Evolutionary conservation across 352 stramenopile species (phyloP), one percentile per base, ranked within the genome.

Genomic region (Phytopythium delawarense): DNA sequence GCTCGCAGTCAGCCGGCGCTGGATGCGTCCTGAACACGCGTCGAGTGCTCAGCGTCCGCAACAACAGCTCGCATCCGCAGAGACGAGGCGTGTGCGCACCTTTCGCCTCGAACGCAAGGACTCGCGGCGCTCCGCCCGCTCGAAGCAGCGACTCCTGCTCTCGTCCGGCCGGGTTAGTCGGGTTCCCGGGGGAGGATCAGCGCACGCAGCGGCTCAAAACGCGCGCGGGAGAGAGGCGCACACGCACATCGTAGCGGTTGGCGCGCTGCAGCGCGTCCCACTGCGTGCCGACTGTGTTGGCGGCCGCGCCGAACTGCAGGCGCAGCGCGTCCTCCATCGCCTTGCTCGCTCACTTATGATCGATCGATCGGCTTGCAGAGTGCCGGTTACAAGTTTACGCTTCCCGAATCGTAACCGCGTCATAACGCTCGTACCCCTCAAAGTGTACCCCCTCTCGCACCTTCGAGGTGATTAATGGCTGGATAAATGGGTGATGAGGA

Each of bases 71-170:
- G 6, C 21, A 16, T 18, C 21, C n/a, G n/a, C 21, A 15, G 0
- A 39, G 13, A 7, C 13, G 28, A 23, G 48, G 1, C 35, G 35
- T 15, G 48, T 1, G 70, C 62, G 28, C 66, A 71, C 81, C 79
- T 85, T 91, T 93, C 0, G 84, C 84, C 70, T 93, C 84, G 45
- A 93, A 93, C 8, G 78, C 77, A 34, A 93, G 52, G 16, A 91
- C 28, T 1, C 85, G 78, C 11, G 73, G 78, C 45, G 30, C 70
- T 48, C 74, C 74, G 67, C 80, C 67, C 8, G 55, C 57, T 32
- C 69, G 59, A 48, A 66, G 63, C 12, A 82, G 62, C 21, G 65
- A 25, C n/a, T 55, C 52, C 71, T 81, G 18, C 15, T 11, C 11
- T 20, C 20, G 21, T 60, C 28, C 28, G 16, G 28, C 5, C 23